Base-by-base conservation (phyloP, 2,329 filamentous ascomycete species). In the Colletotrichum eremochloae region DNA sequence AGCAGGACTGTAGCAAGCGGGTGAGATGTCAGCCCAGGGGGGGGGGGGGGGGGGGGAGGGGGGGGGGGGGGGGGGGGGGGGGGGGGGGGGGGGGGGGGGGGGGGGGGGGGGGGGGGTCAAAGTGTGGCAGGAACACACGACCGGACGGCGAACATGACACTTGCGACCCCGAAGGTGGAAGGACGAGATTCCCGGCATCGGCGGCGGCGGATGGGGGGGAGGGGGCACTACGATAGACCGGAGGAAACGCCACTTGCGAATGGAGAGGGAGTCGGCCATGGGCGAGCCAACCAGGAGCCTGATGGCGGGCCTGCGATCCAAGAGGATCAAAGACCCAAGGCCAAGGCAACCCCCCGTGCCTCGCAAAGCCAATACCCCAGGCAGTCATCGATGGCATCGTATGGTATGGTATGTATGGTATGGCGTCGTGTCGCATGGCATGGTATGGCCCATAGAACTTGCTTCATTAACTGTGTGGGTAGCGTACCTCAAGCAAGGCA, bases 401-500 rank as follows among this genome's bases (percentile, higher is more conserved):
- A 46, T 42, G 14, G n/a, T n/a, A n/a, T n/a, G n/a, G n/a, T n/a
- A n/a, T n/a, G 15, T 20, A 44, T 2, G 42, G 42, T 20, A 44
- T 44, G 1, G 11, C 38, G 11, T 29, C 24, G 48, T 15, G n/a
- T 29, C 18, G 48, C 31, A 64, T 20, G 15, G 48, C 48, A 44
- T 55, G 36, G 62, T 38, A 55, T 44, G 62, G 38, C 48, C 50
- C 50, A 55, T 64, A 53, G 36, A 64, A 64, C 18, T 42, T 55
- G 50, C 38, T 56, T 64, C 62, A 42, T 42, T 14, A 40, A 55
- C n/a, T 55, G 62, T 64, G 38, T 31, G 36, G 36, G 48, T 46
- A 61, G 55, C 38, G 60, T 38, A 63, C 14, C 36, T 63, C 60
- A 63, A 18, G 44, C 38, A 52, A 63, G 33, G 60, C 48, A 40